Evolutionary conservation across 208 protist genomes (phyloP).

Genomic region (Leishmania braziliensis): DNA sequence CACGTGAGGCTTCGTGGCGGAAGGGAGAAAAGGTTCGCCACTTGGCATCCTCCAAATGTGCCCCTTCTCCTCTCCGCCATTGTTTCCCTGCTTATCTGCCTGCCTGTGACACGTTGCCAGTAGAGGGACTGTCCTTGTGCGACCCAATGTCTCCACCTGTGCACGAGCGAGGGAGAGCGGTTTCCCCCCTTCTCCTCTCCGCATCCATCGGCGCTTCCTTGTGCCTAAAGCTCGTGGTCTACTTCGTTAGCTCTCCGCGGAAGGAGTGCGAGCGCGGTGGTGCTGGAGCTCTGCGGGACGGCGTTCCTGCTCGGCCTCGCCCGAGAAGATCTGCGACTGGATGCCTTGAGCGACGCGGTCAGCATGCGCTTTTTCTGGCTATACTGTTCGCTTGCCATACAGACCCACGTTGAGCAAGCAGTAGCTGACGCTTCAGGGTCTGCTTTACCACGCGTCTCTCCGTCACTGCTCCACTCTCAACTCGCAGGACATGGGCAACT

Average conservation of each 20-base stretch:
- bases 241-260: neutral
- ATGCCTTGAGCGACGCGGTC: neutral
- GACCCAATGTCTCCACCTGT: neutral
- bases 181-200: neutral
- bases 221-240: neutral
- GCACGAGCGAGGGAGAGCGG: neutral
- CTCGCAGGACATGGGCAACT: too few relatives aligned
- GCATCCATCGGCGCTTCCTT: neutral
- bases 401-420: too few relatives aligned
- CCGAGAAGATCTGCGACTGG: conserved; percentile 9
- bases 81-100: neutral
- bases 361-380: too few relatives aligned
- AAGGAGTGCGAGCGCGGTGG: neutral
- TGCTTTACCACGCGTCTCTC: too few relatives aligned
- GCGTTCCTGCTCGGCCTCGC: conserved; percentile 20
- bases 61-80: neutral
- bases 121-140: neutral
- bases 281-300: conserved; percentile 23
- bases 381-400: too few relatives aligned
- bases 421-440: too few relatives aligned
- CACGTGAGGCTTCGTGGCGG: too few relatives aligned
- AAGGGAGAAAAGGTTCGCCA: neutral
- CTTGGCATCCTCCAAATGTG: neutral
- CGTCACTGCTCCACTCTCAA: too few relatives aligned
- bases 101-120: too few relatives aligned